phyloP scores from a whole-genome alignment of 148 eudicot species.

The Spergularia marina region DNA sequence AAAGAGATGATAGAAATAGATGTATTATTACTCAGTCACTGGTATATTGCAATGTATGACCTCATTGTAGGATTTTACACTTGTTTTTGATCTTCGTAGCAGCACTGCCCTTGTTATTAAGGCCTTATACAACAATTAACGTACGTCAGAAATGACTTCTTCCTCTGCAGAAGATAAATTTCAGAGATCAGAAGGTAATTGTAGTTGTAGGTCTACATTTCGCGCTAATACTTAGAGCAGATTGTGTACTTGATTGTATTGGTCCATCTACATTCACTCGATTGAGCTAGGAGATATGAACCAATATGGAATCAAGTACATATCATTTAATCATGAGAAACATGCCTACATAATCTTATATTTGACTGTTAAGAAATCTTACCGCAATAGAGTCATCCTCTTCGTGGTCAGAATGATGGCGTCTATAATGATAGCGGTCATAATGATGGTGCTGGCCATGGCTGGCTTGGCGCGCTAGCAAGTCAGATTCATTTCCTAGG shows the following conservation, averaged over 20 bases:
- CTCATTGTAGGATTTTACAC: neutral
- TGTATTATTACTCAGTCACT: neutral
- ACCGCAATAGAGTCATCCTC: constrained; percentile 29
- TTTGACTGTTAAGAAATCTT: neutral
- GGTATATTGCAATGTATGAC: neutral
- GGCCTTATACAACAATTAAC: constrained; percentile 38
- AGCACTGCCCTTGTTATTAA: constrained; percentile 5
- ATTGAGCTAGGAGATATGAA: constrained; percentile 37
- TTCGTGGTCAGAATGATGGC: constrained; percentile 5
- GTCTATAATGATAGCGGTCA: no score
- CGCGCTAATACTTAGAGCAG: neutral
- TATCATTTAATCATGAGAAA: neutral
- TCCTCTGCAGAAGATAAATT: constrained; percentile 33
- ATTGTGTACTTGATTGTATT: constrained; percentile 18
- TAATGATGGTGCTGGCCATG: neutral
- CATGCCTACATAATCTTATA: neutral
- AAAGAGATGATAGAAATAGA: neutral
- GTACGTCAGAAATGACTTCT: constrained; percentile 34
- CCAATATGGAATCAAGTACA: constrained; percentile 19
- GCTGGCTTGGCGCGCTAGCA: constrained; percentile 13
- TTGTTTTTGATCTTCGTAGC: neutral
- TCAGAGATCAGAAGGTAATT: constrained; percentile 19
- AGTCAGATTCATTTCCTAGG: constrained; percentile 30
- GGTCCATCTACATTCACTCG: constrained; percentile 32
- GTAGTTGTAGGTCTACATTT: neutral